These are phyloP conservation scores for Orbilia ellipsospora DNA, from an alignment of 2,329 filamentous ascomycete species.

Conservation along the genomic window DNA sequence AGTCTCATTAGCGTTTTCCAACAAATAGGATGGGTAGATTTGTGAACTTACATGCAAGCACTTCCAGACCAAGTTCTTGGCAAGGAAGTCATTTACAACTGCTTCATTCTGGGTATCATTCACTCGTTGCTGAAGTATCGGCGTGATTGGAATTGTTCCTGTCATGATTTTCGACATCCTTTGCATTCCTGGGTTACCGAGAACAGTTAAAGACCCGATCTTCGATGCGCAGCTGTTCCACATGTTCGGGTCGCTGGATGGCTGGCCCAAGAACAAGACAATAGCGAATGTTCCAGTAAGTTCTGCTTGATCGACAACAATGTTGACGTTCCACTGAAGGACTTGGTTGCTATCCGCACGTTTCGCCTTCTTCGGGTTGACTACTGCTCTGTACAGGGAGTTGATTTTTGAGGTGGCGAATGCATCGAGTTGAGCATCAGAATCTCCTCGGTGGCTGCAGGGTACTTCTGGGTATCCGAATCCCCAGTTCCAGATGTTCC, in stretches of 20 bases:
- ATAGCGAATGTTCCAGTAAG: conserved; percentile 44
- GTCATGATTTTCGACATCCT: conserved; percentile 27
- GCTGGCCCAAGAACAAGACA: conserved; percentile 25
- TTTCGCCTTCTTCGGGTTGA: background rate
- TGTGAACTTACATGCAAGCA: conserved; percentile 17
- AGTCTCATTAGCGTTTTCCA: background rate
- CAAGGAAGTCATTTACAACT: conserved; percentile 17
- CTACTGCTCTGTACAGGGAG: conserved; percentile 36
- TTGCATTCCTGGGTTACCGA: conserved; percentile 30
- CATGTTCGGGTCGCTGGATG: background rate
- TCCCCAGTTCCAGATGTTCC: conserved; percentile 53
- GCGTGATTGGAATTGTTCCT: conserved; percentile 24
- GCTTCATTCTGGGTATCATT: conserved; percentile 18
- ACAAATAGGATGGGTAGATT: background rate
- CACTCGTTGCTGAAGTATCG: conserved; percentile 1
- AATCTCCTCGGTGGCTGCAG: conserved; percentile 9
- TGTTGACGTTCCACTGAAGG: conserved; percentile 56
- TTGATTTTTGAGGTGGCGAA: conserved; percentile 55
- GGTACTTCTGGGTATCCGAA: conserved; percentile 57
- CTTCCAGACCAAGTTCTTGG: conserved; percentile 35
- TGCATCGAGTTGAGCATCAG: conserved; percentile 12
- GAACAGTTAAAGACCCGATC: conserved; percentile 27
- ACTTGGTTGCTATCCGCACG: background rate
- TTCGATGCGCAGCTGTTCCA: conserved; percentile 21
- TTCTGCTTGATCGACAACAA: conserved; percentile 56